Base-by-base conservation (phyloP, 495 filamentous ascomycete species). In the Gamarada debralockiae region DNA sequence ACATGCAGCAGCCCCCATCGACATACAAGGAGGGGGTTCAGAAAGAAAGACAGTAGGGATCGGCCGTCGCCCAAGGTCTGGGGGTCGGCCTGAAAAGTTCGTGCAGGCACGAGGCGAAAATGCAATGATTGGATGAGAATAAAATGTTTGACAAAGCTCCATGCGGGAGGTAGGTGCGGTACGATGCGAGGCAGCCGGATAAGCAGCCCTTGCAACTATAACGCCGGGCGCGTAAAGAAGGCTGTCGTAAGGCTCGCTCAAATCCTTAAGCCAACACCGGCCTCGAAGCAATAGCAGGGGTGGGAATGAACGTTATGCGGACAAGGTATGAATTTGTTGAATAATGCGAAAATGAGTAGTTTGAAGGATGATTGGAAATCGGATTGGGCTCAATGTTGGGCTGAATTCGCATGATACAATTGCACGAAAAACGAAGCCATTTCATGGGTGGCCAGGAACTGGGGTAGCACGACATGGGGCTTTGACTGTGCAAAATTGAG, bases 221-320 rank as follows among this genome's bases (percentile, higher is more conserved):
- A 55, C 53, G 57, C 57, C 57, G 57, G 57, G 57, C 57, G 61
- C 61, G 57, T 60, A 60, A 60, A 60, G 52, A 55, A 55, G 50
- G 50, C 53, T 58, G 47, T 48, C 53, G 54, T 60, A 60, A 55
- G 61, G 61, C 45, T 60, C 24, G 36, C 31, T 52, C 24, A 25
- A 48, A 13, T 37, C 14, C 51, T 23, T 40, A 23, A 12, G 51
- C 41, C 40, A 58, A 52, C 53, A 24, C 44, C 41, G 27, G 21
- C 42, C 42, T 20, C 45, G 23, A 55, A 58, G 55, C 53, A 41
- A 14, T 38, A 41, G 34, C 56, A 58, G 53, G 59, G 59, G 56
- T 55, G 52, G 31, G 18, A 56, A 39, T 56, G 56, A 45, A 31
- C 24, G 9, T 56, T 53, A 56, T 62, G 59, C 52, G n/a, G 56